Conservation (phyloP, 2,329 filamentous ascomycete genomes). For the Lasiodiplodia sp. region DNA sequence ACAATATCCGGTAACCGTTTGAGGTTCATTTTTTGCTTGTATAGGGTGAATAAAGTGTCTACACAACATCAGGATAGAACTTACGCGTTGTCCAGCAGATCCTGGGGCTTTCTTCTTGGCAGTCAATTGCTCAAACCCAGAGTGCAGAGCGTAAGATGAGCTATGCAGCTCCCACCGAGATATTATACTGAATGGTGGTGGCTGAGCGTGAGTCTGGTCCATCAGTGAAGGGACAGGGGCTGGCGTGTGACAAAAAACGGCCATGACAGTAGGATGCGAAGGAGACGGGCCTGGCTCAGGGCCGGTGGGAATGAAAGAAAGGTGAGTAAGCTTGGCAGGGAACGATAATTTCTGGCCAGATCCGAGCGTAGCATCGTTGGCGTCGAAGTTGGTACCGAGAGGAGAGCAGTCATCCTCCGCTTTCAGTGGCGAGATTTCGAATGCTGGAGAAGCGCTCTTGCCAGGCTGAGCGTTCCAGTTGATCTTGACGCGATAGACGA, state of each 20-base stretch:
- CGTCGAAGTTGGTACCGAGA: slow-evolving; percentile 34
- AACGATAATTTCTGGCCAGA: slow-evolving; percentile 38
- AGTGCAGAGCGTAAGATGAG: slow-evolving; percentile 68
- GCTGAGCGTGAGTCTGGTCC: slow-evolving; percentile 63
- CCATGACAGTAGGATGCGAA: slow-evolving; percentile 68
- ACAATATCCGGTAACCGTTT: slow-evolving; percentile 71
- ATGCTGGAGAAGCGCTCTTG: slow-evolving; percentile 49
- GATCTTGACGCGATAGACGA: slow-evolving; percentile 75
- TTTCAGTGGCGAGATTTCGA: slow-evolving; percentile 41
- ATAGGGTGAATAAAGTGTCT: slow-evolving; percentile 25
- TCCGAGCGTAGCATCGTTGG: slow-evolving; percentile 37
- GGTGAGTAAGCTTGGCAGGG: slow-evolving; percentile 66
- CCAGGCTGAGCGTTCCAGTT: slow-evolving; percentile 74
- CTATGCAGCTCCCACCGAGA: slow-evolving; percentile 80
- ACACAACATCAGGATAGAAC: background rate
- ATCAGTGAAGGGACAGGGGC: slow-evolving; percentile 38
- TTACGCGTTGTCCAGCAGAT: slow-evolving; percentile 12
- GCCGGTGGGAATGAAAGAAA: slow-evolving; percentile 75
- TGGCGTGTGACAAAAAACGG: slow-evolving; percentile 71
- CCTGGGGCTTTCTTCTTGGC: slow-evolving; percentile 65
- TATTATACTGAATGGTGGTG: slow-evolving; percentile 75
- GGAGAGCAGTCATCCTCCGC: slow-evolving; percentile 44
- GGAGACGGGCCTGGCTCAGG: slow-evolving; percentile 66
- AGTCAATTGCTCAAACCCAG: slow-evolving; percentile 79
- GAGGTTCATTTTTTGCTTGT: slow-evolving; percentile 48